Conservation (phyloP, 1,284 basidiomycete genomes). For the Anthracocystis setariae region DNA sequence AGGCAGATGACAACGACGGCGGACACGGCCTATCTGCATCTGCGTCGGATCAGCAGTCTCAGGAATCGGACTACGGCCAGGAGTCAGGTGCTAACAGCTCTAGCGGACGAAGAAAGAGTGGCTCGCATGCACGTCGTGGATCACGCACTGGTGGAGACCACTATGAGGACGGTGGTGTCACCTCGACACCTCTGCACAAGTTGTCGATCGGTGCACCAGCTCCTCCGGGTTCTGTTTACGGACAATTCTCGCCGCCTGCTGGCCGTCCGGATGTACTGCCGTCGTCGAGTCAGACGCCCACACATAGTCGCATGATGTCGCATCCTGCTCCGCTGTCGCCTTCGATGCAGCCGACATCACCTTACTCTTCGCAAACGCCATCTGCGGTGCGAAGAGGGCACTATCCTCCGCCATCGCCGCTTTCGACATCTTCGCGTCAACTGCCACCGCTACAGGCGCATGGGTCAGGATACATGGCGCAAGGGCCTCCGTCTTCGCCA, state of each 20-base stretch:
- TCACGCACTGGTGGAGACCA: slow-evolving; percentile 10
- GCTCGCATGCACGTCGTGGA: slow-evolving; percentile 17
- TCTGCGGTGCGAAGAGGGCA: slow-evolving; percentile 24
- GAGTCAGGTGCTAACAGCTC: slow-evolving; percentile 13
- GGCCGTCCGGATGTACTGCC: slow-evolving; percentile 12
- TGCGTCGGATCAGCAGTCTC: slow-evolving; percentile 48
- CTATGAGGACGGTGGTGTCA: slow-evolving; percentile 16
- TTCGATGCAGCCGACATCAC: slow-evolving; percentile 34
- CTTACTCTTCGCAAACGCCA: slow-evolving; percentile 35
- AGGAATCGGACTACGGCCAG: slow-evolving; percentile 42
- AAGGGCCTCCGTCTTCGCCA: slow-evolving; percentile 26
- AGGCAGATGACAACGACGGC: slow-evolving; percentile 29
- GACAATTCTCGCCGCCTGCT: slow-evolving; percentile 34
- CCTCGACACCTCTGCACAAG: slow-evolving; percentile 47
- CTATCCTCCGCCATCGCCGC: slow-evolving; percentile 39
- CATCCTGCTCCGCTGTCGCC: slow-evolving; percentile 32
- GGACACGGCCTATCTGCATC: slow-evolving; percentile 39
- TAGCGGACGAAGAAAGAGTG: slow-evolving; percentile 25
- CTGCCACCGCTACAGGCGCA: slow-evolving; percentile 28
- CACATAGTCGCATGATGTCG: slow-evolving; percentile 35
- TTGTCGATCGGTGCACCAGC: slow-evolving; percentile 50
- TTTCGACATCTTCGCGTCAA: slow-evolving; percentile 21
- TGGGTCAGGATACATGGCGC: slow-evolving; percentile 12
- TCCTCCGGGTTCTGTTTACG: slow-evolving; percentile 37
- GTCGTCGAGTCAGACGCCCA: slow-evolving; percentile 24